Evolutionary conservation across 441 rosid genomes (phyloP).

Genomic region (California macrophylla): DNA sequence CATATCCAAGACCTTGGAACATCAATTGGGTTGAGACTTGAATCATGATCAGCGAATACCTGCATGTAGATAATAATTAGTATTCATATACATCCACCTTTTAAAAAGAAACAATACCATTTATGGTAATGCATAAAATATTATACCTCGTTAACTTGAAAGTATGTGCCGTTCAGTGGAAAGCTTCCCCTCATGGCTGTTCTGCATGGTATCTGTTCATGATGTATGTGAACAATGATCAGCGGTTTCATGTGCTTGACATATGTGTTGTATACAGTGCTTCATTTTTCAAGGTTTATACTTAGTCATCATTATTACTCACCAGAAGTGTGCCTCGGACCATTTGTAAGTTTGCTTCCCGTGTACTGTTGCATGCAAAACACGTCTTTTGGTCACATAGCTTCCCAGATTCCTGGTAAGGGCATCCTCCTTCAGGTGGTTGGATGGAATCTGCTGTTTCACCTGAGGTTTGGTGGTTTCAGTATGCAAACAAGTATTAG

Average conservation of each 20-base stretch:
- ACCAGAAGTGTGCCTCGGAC: constrained; percentile 59
- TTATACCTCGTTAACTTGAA: constrained; percentile 83
- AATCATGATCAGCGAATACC: constrained; percentile 86
- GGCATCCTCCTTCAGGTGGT: constrained; percentile 36
- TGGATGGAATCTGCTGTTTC: constrained; percentile 46
- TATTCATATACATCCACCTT: neutral
- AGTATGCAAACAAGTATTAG: neutral
- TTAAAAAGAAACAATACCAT: constrained; percentile 10
- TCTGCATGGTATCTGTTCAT: constrained; percentile 78
- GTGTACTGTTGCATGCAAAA: constrained; percentile 39
- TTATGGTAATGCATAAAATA: neutral
- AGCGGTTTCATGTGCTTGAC: neutral
- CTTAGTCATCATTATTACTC: constrained; percentile 12
- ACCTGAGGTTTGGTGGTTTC: constrained; percentile 25
- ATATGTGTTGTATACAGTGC: neutral
- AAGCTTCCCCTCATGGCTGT: constrained; percentile 96
- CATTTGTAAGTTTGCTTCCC: constrained; percentile 41
- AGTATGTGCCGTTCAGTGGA: constrained; percentile 91
- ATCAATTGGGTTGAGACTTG: constrained; percentile 68
- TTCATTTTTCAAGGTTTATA: neutral
- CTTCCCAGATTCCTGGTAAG: constrained; percentile 25
- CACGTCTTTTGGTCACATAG: constrained; percentile 38
- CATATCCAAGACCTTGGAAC: constrained; percentile 78
- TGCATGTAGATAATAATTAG: constrained; percentile 26
- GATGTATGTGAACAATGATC: neutral